Conservation (phyloP, 768 basidiomycete species). For the Russula dissimulans region DNA sequence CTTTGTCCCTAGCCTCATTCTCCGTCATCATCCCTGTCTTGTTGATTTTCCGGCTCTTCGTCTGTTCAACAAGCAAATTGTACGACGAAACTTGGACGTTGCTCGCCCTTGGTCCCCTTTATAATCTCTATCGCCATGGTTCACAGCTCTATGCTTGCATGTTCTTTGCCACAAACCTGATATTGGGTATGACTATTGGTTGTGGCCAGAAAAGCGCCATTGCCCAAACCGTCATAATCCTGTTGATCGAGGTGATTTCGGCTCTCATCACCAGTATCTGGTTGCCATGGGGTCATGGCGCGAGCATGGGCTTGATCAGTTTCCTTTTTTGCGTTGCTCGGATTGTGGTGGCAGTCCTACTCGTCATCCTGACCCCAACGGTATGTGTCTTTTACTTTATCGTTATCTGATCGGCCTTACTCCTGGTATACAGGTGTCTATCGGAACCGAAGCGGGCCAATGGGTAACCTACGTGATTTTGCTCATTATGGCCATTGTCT, state of each 20-base stretch:
- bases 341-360: constrained; percentile 80
- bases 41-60: constrained; percentile 66
- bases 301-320: constrained; percentile 93
- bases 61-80: constrained; percentile 78
- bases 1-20: constrained; percentile 68
- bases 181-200: constrained; percentile 78
- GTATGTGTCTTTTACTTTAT: constrained; percentile 32
- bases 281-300: constrained; percentile 95
- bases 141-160: constrained; percentile 83
- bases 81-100: constrained; percentile 93
- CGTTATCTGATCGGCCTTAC: constrained; percentile 13
- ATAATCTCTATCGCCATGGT: constrained; percentile 89
- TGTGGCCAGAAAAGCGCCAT: constrained; percentile 87
- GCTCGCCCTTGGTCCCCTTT: constrained; percentile 82
- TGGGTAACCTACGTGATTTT: constrained; percentile 96
- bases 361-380: constrained; percentile 83
- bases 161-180: constrained; percentile 73
- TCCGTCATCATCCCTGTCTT: constrained; percentile 69
- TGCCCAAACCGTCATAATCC: constrained; percentile 81
- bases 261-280: constrained; percentile 87
- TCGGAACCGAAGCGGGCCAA: constrained; percentile 69
- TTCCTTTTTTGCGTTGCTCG: constrained; percentile 89
- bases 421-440: constrained; percentile 52
- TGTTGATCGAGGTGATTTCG: constrained; percentile 79
- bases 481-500: constrained; percentile 71